Evolutionary conservation across 805 yeast genomes (phyloP).

Genomic region (Candida vartiovaarae): DNA sequence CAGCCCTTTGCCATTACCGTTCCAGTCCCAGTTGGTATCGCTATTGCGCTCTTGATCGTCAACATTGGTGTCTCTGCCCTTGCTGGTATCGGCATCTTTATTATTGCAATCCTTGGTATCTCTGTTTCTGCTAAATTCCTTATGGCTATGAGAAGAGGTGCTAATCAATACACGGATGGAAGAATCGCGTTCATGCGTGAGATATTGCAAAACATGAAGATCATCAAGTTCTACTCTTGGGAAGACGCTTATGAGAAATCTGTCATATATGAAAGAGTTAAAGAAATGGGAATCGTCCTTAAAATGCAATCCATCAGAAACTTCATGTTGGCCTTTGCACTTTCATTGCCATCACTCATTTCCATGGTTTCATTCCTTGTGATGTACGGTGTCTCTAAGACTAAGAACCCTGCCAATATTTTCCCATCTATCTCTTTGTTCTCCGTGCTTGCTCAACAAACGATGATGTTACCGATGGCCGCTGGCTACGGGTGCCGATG

Average conservation of each 20-base stretch:
- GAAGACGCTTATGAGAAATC: conserved; percentile 65
- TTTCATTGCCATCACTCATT: conserved; percentile 37
- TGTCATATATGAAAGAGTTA: conserved; percentile 46
- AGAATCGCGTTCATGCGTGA: conserved; percentile 76
- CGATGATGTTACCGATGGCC: conserved; percentile 66
- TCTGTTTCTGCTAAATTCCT: conserved; percentile 32
- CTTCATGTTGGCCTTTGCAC: conserved; percentile 56
- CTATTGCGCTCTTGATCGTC: conserved; percentile 54
- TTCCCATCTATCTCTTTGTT: conserved; percentile 69
- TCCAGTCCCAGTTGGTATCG: conserved; percentile 56
- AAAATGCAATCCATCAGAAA: conserved; percentile 62
- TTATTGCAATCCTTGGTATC: conserved; percentile 31
- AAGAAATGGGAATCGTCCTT: conserved; percentile 57
- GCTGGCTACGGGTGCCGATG: conserved; percentile 55
- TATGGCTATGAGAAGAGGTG: conserved; percentile 41
- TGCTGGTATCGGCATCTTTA: conserved; percentile 45
- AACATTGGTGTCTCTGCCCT: conserved; percentile 69
- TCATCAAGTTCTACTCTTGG: conserved; percentile 89
- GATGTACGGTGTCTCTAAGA: conserved; percentile 38
- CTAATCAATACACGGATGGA: conserved; percentile 61
- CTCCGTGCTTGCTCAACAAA: conserved; percentile 51
- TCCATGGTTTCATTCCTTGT: conserved; percentile 61
- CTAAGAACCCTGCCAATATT: conserved; percentile 46
- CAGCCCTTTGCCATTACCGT: conserved; percentile 58
- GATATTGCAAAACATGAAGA: conserved; percentile 66